Evolutionary conservation across 2,329 filamentous ascomycete species (phyloP), one percentile per base, ranked within the genome.

Genomic region (Beauveria caledonica): DNA sequence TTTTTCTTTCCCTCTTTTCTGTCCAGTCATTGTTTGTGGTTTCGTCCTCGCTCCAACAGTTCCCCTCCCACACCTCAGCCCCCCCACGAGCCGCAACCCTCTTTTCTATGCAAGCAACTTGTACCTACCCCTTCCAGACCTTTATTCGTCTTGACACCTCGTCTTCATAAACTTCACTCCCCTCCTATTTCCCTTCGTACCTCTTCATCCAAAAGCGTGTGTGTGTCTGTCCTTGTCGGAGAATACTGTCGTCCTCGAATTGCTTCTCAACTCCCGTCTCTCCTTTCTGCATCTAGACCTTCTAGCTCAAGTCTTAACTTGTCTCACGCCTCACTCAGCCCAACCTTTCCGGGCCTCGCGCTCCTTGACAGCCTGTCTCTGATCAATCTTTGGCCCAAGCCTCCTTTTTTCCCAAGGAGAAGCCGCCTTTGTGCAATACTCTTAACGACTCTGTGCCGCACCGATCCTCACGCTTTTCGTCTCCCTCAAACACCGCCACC

Each of bases 31-130:
- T 51, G 17, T 50, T 49, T 58, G 44, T 40, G 58, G 44, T 40
- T 46, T 53, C 19, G 52, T 59, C 67, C 69, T 66, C 62, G 64
- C 63, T 49, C 68, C 65, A 46, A 69, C 64, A 61, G 48, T 40
- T 23, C 55, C 7, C 46, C 42, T 39, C 50, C 33, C 48, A 50
- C 48, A 50, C 50, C 45, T 11, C 23, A 21, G 40, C 39, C 51
- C 54, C 54, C 44, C 54, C 54, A 57, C 55, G 55, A 27, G n/a
- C 27, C 29, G 8, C 46, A 59, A 36, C 44, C 57, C 49, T 59
- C 29, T 45, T 39, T 27, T 42, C 39, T 15, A 59, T 51, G 56
- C 56, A 59, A 13, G 33, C 56, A 50, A 48, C 45, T 23, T 44
- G 46, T 40, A 44, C 56, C 39, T 59, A 48, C 56, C 56, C 48